Percentiles rank a stretch among this genome's conserved stretches.
These are phyloP conservation scores for Fusarium sp. DNA, from an alignment of 2,329 filamentous ascomycete species.

Conservation along the genomic window DNA sequence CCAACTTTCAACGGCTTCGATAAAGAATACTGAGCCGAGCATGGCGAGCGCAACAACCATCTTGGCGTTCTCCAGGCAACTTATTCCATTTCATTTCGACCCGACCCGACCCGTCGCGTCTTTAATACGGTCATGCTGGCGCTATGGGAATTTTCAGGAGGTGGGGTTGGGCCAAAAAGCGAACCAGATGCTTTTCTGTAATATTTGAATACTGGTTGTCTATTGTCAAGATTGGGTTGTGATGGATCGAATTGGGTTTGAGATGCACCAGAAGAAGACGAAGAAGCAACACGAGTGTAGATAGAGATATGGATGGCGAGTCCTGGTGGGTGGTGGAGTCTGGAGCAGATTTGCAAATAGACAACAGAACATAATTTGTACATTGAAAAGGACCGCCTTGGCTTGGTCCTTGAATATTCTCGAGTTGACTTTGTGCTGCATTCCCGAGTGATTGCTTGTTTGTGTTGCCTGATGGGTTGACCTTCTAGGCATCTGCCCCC, in stretches of 20 bases:
- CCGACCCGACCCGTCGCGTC: conserved; percentile 14
- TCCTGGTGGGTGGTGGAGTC: conserved; percentile 24
- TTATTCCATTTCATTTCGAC: conserved; percentile 9
- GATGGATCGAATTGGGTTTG: not conserved
- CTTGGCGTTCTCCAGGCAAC: not conserved
- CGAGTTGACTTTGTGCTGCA: too few relatives aligned
- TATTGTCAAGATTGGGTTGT: conserved; percentile 27
- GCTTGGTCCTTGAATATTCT: not conserved
- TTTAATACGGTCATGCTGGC: conserved; percentile 31
- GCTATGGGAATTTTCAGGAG: conserved; percentile 32
- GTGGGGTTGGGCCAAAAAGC: conserved; percentile 23
- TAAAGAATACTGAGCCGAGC: conserved; percentile 3
- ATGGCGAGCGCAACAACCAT: conserved; percentile 6
- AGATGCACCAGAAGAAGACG: not conserved
- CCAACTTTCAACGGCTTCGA: conserved; percentile 18
- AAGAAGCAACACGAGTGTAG: not conserved
- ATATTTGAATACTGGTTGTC: conserved; percentile 45
- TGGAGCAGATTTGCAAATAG: conserved; percentile 22
- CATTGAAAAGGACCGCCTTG: not conserved
- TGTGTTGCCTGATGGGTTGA: not conserved
- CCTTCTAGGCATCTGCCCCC: not conserved
- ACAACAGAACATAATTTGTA: conserved; percentile 11
- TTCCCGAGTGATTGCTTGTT: not conserved
- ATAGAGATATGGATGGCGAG: conserved; percentile 27
- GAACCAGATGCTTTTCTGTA: conserved; percentile 42